Base-by-base conservation (phyloP, 352 stramenopile genomes). In the Phytophthora pistaciae region DNA sequence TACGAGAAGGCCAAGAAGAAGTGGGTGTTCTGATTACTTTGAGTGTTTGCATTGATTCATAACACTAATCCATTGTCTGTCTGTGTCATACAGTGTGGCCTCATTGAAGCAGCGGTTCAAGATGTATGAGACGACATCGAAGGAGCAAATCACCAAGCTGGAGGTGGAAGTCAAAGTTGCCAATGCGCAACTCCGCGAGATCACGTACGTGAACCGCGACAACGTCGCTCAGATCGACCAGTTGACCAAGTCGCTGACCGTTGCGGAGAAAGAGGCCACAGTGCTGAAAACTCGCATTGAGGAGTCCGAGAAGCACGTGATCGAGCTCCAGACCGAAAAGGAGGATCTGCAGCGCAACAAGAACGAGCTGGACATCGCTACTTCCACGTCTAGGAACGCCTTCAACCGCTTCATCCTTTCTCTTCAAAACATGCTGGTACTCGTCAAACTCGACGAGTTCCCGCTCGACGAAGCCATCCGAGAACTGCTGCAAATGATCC, bases 91-190 rank as follows among this genome's bases (percentile, higher is more conserved):
- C 49, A 95, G 88, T 64, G 64, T 94, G 52, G 44, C 77, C 14
- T 90, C 84, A 1, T 68, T 94, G 29, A 85, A 80, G 20, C 84
- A 94, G 49, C 83, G 85, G 13, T 93, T 90, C 68, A 94, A 93
- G 53, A 71, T 93, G 57, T 92, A 92, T 58, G 88, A 95, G 23
- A 75, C 91, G 21, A 90, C 64, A 46, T 82, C 87, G 4, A 94
- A 92, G 58, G 87, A 93, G 13, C 87, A 94, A 53, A 80, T 93
- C n/a, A 91, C 81, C 0, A 93, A 92, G 53, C 72, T 95, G 0
- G 87, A 94, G 44, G 83, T 94, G n/a, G 87, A 95, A 72, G 74
- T 96, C 46, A 92, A 91, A 40, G 86, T 93, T 13, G 81, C 84
- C 9, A 85, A 71, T 21, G 81, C 87, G 0, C 87, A 95, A 62